Conservation (phyloP, 2,329 filamentous ascomycete genomes). For the Pleochaeta shiraiana region DNA sequence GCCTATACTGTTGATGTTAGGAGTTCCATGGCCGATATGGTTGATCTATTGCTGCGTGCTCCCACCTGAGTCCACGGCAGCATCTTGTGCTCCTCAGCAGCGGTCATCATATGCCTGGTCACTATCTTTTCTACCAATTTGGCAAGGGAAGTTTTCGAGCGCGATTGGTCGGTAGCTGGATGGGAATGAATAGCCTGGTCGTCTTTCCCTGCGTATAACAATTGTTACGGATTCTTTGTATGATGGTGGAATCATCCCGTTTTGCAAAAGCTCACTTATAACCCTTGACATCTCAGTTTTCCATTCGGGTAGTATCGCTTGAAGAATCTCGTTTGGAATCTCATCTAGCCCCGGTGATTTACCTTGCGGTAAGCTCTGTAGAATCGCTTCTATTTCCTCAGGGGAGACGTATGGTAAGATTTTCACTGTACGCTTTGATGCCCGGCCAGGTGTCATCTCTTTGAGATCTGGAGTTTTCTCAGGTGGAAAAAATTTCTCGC, state of each 20-base stretch:
- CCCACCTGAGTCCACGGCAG: neutral
- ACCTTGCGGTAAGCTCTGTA: neutral
- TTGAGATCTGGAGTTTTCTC: neutral
- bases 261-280: neutral
- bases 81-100: neutral
- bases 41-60: neutral
- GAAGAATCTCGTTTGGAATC: neutral
- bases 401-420: neutral
- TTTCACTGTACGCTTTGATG: neutral
- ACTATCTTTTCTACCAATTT: neutral
- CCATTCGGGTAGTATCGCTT: neutral
- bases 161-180: neutral
- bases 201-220: neutral
- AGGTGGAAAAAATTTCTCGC: neutral
- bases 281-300: neutral
- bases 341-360: neutral
- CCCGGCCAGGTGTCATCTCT: neutral
- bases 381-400: neutral
- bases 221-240: constrained; percentile 2
- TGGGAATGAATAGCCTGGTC: neutral
- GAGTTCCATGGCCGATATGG: neutral
- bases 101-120: neutral
- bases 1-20: neutral
- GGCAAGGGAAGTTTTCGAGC: neutral
- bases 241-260: neutral